phyloP scores from a whole-genome alignment of 2,329 filamentous ascomycete genomes.

The Hymenoscyphus linearis region DNA sequence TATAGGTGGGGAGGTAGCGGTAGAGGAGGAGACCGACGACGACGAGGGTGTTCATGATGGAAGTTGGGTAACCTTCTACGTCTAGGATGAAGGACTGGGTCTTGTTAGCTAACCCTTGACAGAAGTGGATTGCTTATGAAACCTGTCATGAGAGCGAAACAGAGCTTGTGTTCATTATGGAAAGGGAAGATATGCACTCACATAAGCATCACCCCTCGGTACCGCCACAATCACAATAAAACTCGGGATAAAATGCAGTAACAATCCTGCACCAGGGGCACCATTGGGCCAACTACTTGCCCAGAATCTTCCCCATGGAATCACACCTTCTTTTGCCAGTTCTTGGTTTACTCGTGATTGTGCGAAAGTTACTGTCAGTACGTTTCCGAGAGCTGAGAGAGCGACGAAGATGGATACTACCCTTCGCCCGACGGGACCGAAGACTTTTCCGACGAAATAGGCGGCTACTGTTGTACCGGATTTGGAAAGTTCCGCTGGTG shows the following conservation, averaged over 20 bases:
- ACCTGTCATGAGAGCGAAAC: too few species aligned
- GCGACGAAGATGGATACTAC: slow-evolving; percentile 43
- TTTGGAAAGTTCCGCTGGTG: slow-evolving; percentile 46
- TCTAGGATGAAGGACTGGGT: slow-evolving; percentile 32
- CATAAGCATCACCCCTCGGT: slow-evolving; percentile 36
- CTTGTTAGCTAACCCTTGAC: background rate
- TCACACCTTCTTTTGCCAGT: slow-evolving; percentile 41
- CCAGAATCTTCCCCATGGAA: slow-evolving; percentile 38
- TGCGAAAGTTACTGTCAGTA: slow-evolving; percentile 43
- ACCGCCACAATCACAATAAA: slow-evolving; percentile 48
- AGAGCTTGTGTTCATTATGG: too few species aligned
- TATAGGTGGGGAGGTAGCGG: slow-evolving; percentile 19
- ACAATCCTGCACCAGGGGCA: slow-evolving; percentile 33
- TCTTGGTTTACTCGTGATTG: slow-evolving; percentile 43
- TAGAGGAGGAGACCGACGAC: slow-evolving; percentile 32
- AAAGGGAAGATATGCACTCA: slow-evolving; percentile 7
- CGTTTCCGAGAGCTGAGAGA: slow-evolving; percentile 43
- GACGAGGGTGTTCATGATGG: slow-evolving; percentile 32
- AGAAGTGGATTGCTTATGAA: background rate
- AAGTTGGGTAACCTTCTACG: slow-evolving; percentile 34
- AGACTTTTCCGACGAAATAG: slow-evolving; percentile 48
- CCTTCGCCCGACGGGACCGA: slow-evolving; percentile 38
- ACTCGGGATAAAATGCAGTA: slow-evolving; percentile 56
- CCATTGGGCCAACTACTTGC: slow-evolving; percentile 17
- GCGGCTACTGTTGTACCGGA: slow-evolving; percentile 50